phyloP scores from a whole-genome alignment of 164 flowering plant genomes.

The Berberis thunbergii region DNA sequence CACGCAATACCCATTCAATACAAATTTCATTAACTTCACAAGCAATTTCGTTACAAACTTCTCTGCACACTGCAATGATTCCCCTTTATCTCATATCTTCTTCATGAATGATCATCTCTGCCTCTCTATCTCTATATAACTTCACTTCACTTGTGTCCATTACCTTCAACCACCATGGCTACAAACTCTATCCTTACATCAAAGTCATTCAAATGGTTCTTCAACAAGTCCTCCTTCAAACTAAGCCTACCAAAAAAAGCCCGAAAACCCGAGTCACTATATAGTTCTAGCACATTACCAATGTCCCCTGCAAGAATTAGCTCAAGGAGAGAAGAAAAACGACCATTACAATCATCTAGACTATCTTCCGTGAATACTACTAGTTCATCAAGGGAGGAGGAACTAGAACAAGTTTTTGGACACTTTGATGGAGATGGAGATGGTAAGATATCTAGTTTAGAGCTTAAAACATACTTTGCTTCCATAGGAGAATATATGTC shows the following conservation, averaged over 20 bases:
- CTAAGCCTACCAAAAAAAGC: not conserved
- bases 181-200: not conserved
- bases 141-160: too few species aligned
- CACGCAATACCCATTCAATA: not conserved
- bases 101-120: not conserved
- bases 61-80: not conserved
- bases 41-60: not conserved
- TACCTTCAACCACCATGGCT: too few species aligned
- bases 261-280: not conserved
- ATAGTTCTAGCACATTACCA: not conserved
- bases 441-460: constrained; percentile 58
- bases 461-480: constrained; percentile 42
- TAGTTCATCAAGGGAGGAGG: constrained; percentile 16
- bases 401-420: constrained; percentile 39
- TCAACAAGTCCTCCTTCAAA: not conserved
- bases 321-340: too few species aligned
- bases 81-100: not conserved
- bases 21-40: not conserved
- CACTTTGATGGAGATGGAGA: constrained; percentile 59
- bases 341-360: too few species aligned
- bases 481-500: constrained; percentile 65
- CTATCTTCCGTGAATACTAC: not conserved
- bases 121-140: not conserved
- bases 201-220: not conserved
- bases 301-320: not conserved